These are phyloP conservation scores for Zelonia costaricensis DNA, from an alignment of 208 protist genomes.

Conservation along the genomic window DNA sequence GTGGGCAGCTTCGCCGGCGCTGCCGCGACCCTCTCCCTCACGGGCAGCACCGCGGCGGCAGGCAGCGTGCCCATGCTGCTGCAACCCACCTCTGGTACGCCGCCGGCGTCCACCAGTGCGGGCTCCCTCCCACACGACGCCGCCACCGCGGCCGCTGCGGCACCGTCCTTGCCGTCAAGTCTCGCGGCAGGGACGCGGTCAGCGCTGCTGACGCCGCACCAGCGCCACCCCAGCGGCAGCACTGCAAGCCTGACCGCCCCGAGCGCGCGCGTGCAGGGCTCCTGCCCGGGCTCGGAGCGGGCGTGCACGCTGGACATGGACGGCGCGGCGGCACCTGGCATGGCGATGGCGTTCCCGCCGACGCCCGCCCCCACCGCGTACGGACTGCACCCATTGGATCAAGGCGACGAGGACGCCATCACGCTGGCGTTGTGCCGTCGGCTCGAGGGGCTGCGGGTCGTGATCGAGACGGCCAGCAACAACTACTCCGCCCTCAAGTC, in stretches of 20 bases:
- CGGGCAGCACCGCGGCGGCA: no score
- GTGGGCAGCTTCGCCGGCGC: conserved; percentile 9
- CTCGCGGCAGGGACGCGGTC: no score
- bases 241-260: no score
- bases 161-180: no score
- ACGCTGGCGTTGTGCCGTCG: conserved; percentile 53
- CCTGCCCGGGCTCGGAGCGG: background rate
- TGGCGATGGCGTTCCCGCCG: background rate
- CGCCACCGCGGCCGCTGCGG: no score
- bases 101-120: no score
- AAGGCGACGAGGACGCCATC: conserved; percentile 45
- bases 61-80: no score
- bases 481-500: conserved; percentile 86
- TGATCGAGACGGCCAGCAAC: conserved; percentile 59
- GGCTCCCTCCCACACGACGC: no score
- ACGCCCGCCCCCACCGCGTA: background rate
- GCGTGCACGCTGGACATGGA: background rate
- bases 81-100: no score
- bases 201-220: background rate
- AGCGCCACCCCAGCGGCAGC: no score
- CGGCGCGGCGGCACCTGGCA: background rate
- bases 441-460: conserved; percentile 36
- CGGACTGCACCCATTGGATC: conserved; percentile 16
- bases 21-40: no score
- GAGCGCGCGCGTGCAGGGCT: background rate